Evolutionary conservation across 805 yeast genomes (phyloP), one percentile per base, ranked within the genome.

Genomic region (Barnettozyma vustinii): DNA sequence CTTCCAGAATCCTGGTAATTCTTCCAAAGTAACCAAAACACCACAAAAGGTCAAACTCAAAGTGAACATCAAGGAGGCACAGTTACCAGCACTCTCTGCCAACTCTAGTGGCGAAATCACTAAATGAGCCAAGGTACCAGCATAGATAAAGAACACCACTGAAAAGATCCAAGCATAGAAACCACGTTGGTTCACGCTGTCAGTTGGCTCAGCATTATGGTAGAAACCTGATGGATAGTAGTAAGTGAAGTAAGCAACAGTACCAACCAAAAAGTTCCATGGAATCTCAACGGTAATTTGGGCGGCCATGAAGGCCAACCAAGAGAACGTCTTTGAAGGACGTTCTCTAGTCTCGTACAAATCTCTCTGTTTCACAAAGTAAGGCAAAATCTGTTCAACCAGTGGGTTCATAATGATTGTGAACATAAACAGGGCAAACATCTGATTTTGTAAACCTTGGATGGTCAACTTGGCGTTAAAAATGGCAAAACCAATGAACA

Each of bases 381-480:
- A 63, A 18, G 90, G 89, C 55, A 83, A 65, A 68, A 78, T 73
- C 63, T 84, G 90, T 54, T 81, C 79, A 44, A 80, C 61, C 56
- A 81, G 59, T 21, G 85, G 80, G 54, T 74, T 74, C 67, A 80
- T 73, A 44, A 76, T 69, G 56, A 79, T 73, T 37, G 79, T 62
- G 58, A 81, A 76, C 88, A 85, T 83, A 70, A 87, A 87, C 40
- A 84, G 61, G 2, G 90, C 73, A 57, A 84, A 79, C 89, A 86
- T 81, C 70, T 84, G 94, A 66, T 87, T 87, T 65, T 89, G 96
- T 58, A 87, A 64, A 61, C 87, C 83, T 67, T 80, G 92, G 42
- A 76, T 60, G 2, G 87, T 73, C 18, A 71, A 75, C 49, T 72
- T 71, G 21, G 92, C 86, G 52, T 81, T 82, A 72, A 78, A 87